Base-by-base conservation (phyloP, 805 yeast genomes). In the Wickerhamiella sorbophila region DNA sequence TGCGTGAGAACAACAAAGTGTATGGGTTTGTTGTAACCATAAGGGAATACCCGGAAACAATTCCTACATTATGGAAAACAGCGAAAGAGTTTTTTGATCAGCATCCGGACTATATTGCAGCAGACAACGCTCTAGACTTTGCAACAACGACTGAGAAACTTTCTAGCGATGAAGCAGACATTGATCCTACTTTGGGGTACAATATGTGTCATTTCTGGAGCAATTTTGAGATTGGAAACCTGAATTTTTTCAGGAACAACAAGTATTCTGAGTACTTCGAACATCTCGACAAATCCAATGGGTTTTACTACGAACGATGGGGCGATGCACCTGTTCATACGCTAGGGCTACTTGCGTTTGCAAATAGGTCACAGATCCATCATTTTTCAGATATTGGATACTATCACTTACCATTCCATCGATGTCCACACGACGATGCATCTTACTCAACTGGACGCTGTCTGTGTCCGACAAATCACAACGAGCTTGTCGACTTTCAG, bases 301-400 rank as follows among this genome's bases (percentile, higher is more conserved):
- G 93, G 3, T 79, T 86, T 56, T 85, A 80, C 65, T 85, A 85
- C 62, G 95, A 85, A 60, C 64, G 95, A 44, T 86, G 95, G 95
- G 95, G 95, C 14, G 95, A 86, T 62, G 95, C 95, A 0, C 95
- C 95, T 0, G 82, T 85, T 14, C 95, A 85, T 57, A 67, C 88
- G 0, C 64, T 84, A 22, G 94, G 75, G 1, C 76, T 72, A 1
- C 57, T 80, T 0, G 57, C 82, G 34, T 57, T 82, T 35, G 60
- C 82, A 47, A 72, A 75, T 47, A 69, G 64, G 41, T 56, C 65
- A 15, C 79, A 83, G 54, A 60, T 86, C 33, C 79, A 77, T 55
- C 84, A 79, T 63, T 82, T 86, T 58, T 77, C 77, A 44, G 94
- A 85, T 52, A 67, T 85, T 15, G 95, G 94, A 0, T 85, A 85